A percentile compares a stretch with the other conserved stretches of the same genome.
Evolutionary conservation across 192 early-diverging fungal species (phyloP).

Genomic region (Entophlyctis helioformis): DNA sequence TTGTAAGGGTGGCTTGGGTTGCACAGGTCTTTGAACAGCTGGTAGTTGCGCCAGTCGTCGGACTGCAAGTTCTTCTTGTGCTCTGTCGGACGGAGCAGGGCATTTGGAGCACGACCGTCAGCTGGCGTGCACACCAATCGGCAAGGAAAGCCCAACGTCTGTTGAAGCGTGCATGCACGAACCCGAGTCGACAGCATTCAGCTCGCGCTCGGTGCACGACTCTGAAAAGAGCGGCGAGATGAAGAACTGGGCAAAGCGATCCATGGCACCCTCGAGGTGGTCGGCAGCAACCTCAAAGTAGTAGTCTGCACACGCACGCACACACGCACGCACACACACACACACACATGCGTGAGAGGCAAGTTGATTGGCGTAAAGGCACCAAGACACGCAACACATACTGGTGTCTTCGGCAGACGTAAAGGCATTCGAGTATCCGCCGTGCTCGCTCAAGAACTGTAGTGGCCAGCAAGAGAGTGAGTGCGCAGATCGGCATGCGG

Average conservation of each 20-base stretch:
- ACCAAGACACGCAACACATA: neutral
- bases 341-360: no score
- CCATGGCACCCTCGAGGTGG: slow-evolving; percentile 50
- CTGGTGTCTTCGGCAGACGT: slow-evolving; percentile 66
- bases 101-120: no score
- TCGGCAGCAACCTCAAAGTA: slow-evolving; percentile 70
- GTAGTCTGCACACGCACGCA: slow-evolving; percentile 33
- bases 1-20: slow-evolving; percentile 68
- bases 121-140: no score
- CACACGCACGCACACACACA: no score
- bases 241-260: slow-evolving; percentile 75
- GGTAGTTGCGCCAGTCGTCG: slow-evolving; percentile 81
- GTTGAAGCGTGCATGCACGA: no score
- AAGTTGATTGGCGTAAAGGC: no score
- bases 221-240: slow-evolving; percentile 79
- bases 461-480: neutral
- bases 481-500: neutral
- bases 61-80: slow-evolving; percentile 91
- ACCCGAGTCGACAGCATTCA: slow-evolving; percentile 87
- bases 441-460: slow-evolving; percentile 59
- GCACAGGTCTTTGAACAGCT: slow-evolving; percentile 72
- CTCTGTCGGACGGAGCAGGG: no score
- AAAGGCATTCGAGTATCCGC: slow-evolving; percentile 72
- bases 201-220: slow-evolving; percentile 83
- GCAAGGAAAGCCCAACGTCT: no score